Percentiles rank a stretch among this genome's conserved stretches.
phyloP scores from a whole-genome alignment of 805 yeast species.

The Monosporozyma yasuniensis region DNA sequence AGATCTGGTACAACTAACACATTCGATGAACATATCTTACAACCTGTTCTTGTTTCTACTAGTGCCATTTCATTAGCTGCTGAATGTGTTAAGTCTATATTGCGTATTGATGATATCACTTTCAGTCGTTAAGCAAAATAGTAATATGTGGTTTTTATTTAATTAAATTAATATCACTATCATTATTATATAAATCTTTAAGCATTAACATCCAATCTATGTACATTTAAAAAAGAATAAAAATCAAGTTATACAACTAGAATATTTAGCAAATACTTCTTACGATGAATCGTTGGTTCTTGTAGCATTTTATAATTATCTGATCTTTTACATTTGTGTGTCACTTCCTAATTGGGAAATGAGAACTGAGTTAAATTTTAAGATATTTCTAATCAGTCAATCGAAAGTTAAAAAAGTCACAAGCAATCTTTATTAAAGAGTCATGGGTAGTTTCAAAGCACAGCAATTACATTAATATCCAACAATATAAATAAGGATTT shows the following conservation, averaged over 20 bases:
- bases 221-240: neutral
- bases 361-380: neutral
- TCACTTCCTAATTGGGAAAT: neutral
- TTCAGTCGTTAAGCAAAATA: constrained; percentile 54
- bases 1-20: constrained; percentile 90
- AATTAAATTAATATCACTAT: neutral
- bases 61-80: constrained; percentile 92
- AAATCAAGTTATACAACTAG: neutral
- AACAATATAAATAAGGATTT: too few species aligned
- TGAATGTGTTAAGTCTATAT: constrained; percentile 90
- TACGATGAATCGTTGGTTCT: too few species aligned
- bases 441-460: neutral
- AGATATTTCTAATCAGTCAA: neutral
- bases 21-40: constrained; percentile 87
- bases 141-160: too few species aligned
- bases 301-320: too few species aligned
- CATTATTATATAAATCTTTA: neutral
- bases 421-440: too few species aligned
- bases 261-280: neutral
- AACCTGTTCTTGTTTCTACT: constrained; percentile 90
- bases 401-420: too few species aligned
- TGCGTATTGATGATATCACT: constrained; percentile 95
- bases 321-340: neutral
- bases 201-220: neutral
- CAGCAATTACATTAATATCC: too few species aligned